phyloP scores from a whole-genome alignment of 2,329 filamentous ascomycete genomes.

The Purpureocillium takamizusanense region DNA sequence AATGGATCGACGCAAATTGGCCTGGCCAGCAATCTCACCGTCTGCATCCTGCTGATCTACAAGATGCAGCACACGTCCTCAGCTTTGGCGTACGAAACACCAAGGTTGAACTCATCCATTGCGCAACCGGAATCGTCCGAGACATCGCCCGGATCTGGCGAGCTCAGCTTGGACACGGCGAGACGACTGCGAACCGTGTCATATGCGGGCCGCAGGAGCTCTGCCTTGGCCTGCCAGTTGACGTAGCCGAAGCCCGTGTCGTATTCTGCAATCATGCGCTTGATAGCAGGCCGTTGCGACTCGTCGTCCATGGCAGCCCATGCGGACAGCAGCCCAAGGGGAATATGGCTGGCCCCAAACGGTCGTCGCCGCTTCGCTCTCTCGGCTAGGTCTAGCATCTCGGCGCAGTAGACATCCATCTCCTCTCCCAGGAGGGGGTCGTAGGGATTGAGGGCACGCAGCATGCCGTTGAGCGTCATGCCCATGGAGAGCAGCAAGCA shows the following conservation, averaged over 20 bases:
- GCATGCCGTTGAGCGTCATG: constrained; percentile 13
- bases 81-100: neutral
- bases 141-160: neutral
- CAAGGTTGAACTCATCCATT: neutral
- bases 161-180: no score
- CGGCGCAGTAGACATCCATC: constrained; percentile 9
- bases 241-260: constrained; percentile 7
- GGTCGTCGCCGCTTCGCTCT: constrained; percentile 12
- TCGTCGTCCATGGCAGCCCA: constrained; percentile 19
- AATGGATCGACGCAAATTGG: no score
- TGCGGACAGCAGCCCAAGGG: constrained; percentile 14
- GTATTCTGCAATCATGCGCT: constrained; percentile 10
- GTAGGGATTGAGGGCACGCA: constrained; percentile 11
- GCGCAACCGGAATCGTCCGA: neutral
- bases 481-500: constrained; percentile 10
- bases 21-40: no score
- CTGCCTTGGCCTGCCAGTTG: neutral
- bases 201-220: neutral
- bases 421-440: constrained; percentile 9
- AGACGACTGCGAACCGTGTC: neutral
- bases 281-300: constrained; percentile 3
- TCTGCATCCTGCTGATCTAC: neutral
- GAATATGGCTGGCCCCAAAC: constrained; percentile 17
- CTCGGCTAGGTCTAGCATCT: constrained; percentile 13
- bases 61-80: neutral